A percentile compares a stretch with the other conserved stretches of the same genome.
These are phyloP conservation scores for Podaxis sp. DNA, from an alignment of 768 basidiomycete species.

Conservation along the genomic window DNA sequence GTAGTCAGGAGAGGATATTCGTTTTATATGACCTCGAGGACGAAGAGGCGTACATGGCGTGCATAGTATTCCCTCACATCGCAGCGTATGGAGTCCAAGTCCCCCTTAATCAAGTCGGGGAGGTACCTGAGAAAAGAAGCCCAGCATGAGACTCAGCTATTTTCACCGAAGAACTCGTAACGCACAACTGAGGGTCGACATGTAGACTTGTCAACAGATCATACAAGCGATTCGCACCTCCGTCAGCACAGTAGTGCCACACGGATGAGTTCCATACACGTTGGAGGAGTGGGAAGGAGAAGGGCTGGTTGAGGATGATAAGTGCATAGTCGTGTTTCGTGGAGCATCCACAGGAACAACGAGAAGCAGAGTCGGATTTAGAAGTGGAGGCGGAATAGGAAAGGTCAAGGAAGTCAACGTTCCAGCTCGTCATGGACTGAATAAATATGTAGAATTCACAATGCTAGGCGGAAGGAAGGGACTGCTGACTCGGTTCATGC, in stretches of 20 bases:
- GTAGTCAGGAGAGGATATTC: background rate
- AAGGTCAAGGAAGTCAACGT: constrained; percentile 37
- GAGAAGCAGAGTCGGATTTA: background rate
- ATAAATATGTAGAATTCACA: background rate
- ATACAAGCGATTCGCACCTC: constrained; percentile 81
- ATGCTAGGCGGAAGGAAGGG: background rate
- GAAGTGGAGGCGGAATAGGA: background rate
- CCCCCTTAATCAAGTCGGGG: constrained; percentile 90
- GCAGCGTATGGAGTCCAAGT: constrained; percentile 81
- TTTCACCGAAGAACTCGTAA: background rate
- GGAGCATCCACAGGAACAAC: constrained; percentile 5
- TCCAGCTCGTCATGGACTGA: constrained; percentile 33
- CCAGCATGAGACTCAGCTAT: background rate
- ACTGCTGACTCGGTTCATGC: background rate
- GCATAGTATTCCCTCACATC: constrained; percentile 75
- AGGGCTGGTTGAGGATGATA: constrained; percentile 90
- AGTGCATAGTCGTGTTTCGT: constrained; percentile 44
- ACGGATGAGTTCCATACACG: constrained; percentile 53
- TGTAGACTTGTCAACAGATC: constrained; percentile 40
- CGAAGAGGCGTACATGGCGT: constrained; percentile 42
- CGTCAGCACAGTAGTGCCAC: constrained; percentile 79
- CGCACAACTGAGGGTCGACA: constrained; percentile 21
- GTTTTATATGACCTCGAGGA: background rate
- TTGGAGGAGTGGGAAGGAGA: constrained; percentile 58
- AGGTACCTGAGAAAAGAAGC: constrained; percentile 48